Base-by-base conservation (phyloP, 192 early-diverging fungal genomes). In the Mortierella claussenii region DNA sequence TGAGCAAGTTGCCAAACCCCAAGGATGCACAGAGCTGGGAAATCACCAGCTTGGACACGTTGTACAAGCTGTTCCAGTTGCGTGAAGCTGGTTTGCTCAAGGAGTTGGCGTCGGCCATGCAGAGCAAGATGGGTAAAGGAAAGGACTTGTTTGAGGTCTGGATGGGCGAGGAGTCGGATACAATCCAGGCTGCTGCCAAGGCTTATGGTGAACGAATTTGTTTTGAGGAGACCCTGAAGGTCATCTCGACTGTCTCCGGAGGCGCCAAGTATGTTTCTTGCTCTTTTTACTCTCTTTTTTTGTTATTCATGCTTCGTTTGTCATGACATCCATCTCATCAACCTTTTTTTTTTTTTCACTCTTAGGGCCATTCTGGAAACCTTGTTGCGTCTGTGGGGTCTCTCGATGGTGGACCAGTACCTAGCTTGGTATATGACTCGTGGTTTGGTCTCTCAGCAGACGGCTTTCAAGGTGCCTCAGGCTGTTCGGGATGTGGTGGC, bases 131-230 rank as follows among this genome's bases (percentile, higher is more conserved):
- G 40, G 55, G 49, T 27, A 51, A 56, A 23, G 88, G 87, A 43
- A 58, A 80, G 50, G 43, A 60, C 5, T 50, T 92, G 55, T 93
- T 91, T 71, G 87, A 92, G 42, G 86, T 90, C 24, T 93, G 91
- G 91, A 93, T 93, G 91, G 69, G 74, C 47, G 82, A 91, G 68
- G 87, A 93, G 68, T 89, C 87, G 23, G 90, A 93, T 46, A 70
- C 78, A 0, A 88, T 93, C 53, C 91, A 93, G 71, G 83, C 84
- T 17, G 61, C 87, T 9, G 87, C 90, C 26, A 78, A 83, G 37
- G 85, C 91, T 24, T 88, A 83, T 56, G 91, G 91, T 43, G 89
- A 92, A 59, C 80, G 89, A 26, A 81, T 91, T 24, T 65, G 65
- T 31, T 69, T 90, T 30, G 90, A 93, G 57, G 82, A 90, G 71